Conservation (phyloP, 148 eudicot species). For the Cornus suecica region DNA sequence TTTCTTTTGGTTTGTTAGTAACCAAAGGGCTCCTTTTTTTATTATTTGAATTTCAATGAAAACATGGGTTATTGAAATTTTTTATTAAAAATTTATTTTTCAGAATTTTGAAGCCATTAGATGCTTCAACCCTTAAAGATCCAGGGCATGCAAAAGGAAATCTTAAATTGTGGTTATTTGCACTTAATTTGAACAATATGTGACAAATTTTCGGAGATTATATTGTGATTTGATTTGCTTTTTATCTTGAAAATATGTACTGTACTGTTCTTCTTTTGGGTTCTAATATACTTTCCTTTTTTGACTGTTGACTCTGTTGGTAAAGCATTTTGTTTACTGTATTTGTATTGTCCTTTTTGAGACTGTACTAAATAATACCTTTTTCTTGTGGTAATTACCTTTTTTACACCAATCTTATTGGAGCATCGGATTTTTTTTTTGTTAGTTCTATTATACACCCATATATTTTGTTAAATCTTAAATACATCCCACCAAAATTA, state of each 20-base stretch:
- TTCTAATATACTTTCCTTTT: not conserved
- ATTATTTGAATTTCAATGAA: not conserved
- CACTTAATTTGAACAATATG: not conserved
- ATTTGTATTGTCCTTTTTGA: not conserved
- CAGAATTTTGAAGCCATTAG: not conserved
- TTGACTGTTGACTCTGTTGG: not conserved
- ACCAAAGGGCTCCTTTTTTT: not conserved
- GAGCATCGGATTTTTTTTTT: no score
- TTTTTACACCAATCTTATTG: no score
- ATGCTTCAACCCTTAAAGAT: not conserved
- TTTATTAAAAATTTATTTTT: not conserved
- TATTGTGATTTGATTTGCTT: conserved; percentile 2
- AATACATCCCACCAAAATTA: no score
- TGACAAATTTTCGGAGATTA: not conserved
- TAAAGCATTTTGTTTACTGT: not conserved
- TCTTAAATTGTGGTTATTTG: not conserved
- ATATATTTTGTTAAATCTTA: no score
- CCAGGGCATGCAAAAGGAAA: not conserved
- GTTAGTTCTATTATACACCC: no score
- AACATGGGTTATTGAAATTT: not conserved
- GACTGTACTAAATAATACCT: not conserved
- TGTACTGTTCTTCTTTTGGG: not conserved
- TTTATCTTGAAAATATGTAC: not conserved
- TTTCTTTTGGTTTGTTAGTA: not conserved
- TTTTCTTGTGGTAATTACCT: no score